Evolutionary conservation across 78 protist genomes (phyloP).

Genomic region (Dictyostelium capitatum): DNA sequence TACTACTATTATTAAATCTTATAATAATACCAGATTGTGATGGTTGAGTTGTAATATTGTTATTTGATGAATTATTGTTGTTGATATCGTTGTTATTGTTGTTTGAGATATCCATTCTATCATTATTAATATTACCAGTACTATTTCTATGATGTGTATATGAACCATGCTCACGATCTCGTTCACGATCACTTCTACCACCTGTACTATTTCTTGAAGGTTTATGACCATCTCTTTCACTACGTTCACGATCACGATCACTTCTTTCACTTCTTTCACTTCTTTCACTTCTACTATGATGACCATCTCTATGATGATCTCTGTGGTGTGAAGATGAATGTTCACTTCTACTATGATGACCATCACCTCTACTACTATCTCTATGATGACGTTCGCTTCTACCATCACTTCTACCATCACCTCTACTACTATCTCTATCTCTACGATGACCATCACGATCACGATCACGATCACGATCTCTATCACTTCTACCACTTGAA

Average conservation of each 20-base stretch:
- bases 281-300: background rate
- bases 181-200: background rate
- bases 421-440: background rate
- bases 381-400: background rate
- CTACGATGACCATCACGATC: too few species aligned
- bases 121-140: background rate
- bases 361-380: background rate
- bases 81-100: background rate
- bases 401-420: background rate
- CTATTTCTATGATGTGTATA: constrained; percentile 14
- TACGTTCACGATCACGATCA: constrained; percentile 18
- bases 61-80: background rate
- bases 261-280: background rate
- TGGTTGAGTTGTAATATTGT: background rate
- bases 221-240: background rate
- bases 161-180: background rate
- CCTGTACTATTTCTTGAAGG: too few species aligned
- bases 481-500: constrained; percentile 24
- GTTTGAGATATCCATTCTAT: background rate
- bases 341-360: background rate
- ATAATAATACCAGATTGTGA: background rate
- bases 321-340: too few species aligned
- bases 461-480: background rate
- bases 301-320: background rate
- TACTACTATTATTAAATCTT: background rate